A percentile compares a stretch with the other conserved stretches of the same genome.
Conservation (phyloP, 2,329 filamentous ascomycete genomes). For the Colletotrichum somersetense region DNA sequence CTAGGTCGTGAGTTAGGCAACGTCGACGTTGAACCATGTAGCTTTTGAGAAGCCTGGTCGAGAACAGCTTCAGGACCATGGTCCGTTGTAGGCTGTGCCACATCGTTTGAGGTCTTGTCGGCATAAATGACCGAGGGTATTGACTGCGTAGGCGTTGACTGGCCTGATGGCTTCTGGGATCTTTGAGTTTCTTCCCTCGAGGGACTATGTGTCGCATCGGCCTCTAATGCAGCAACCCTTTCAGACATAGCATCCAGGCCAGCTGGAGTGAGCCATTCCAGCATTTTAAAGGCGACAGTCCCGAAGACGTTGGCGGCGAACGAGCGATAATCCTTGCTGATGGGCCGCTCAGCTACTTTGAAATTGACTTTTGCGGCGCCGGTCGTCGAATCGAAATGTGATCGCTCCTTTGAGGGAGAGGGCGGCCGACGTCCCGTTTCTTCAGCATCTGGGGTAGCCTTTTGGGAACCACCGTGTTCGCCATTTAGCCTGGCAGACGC, state of each 20-base stretch:
- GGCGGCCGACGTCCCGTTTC: neutral
- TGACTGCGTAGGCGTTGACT: conserved; percentile 31
- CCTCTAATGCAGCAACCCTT: conserved; percentile 51
- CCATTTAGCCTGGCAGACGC: conserved; percentile 13
- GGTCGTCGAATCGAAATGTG: conserved; percentile 40
- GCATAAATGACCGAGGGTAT: conserved; percentile 32
- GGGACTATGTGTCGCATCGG: conserved; percentile 43
- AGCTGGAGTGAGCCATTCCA: conserved; percentile 76
- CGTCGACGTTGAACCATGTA: conserved; percentile 25
- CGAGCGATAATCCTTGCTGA: conserved; percentile 69
- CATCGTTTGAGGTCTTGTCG: conserved; percentile 43
- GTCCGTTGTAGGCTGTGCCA: conserved; percentile 17
- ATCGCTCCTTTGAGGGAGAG: conserved; percentile 25
- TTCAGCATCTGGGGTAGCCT: conserved; percentile 7
- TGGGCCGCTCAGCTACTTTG: conserved; percentile 59
- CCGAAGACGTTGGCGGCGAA: conserved; percentile 74
- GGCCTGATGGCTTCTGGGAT: conserved; percentile 32
- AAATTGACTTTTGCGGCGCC: conserved; percentile 45
- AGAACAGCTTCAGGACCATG: conserved; percentile 18
- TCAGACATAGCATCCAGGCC: conserved; percentile 64
- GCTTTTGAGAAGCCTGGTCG: conserved; percentile 32
- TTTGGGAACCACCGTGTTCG: conserved; percentile 8
- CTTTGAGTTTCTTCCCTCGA: conserved; percentile 23
- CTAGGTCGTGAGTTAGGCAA: conserved; percentile 13
- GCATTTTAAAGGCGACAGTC: conserved; percentile 76